phyloP scores from a whole-genome alignment of 2,329 filamentous ascomycete genomes.

The Arthrobotrys megalospora region DNA sequence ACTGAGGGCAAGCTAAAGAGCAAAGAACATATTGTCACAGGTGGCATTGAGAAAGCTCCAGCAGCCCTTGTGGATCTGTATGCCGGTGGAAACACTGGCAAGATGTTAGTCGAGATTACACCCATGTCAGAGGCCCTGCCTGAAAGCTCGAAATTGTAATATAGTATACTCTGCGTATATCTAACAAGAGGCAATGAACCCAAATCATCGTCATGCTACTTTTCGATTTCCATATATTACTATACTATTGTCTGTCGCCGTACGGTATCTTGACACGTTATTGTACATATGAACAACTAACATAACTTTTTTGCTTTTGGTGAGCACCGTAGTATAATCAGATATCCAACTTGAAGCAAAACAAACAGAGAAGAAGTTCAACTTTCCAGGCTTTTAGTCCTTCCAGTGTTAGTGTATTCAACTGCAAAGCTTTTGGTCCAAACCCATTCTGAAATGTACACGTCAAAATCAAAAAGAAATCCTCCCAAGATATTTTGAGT shows the following conservation, averaged over 20 bases:
- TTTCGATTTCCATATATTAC: constrained; percentile 18
- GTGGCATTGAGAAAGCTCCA: constrained; percentile 77
- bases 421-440: not conserved
- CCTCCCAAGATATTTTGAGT: not conserved
- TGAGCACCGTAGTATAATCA: constrained; percentile 14
- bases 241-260: constrained; percentile 2
- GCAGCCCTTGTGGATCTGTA: constrained; percentile 77
- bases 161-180: not conserved
- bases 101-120: constrained; percentile 72
- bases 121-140: constrained; percentile 50
- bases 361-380: not conserved
- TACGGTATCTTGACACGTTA: constrained; percentile 23
- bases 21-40: constrained; percentile 79
- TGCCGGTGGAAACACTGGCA: constrained; percentile 79
- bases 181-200: constrained; percentile 7
- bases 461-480: not conserved
- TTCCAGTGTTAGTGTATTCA: not conserved
- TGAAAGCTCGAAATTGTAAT: constrained; percentile 44
- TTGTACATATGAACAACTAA: constrained; percentile 39
- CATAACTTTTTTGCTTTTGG: constrained; percentile 30
- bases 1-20: constrained; percentile 79
- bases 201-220: not conserved
- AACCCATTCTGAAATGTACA: not conserved
- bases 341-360: not conserved
- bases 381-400: constrained; percentile 1